phyloP scores from a whole-genome alignment of 192 early-diverging fungal genomes.

The Backusella circina region DNA sequence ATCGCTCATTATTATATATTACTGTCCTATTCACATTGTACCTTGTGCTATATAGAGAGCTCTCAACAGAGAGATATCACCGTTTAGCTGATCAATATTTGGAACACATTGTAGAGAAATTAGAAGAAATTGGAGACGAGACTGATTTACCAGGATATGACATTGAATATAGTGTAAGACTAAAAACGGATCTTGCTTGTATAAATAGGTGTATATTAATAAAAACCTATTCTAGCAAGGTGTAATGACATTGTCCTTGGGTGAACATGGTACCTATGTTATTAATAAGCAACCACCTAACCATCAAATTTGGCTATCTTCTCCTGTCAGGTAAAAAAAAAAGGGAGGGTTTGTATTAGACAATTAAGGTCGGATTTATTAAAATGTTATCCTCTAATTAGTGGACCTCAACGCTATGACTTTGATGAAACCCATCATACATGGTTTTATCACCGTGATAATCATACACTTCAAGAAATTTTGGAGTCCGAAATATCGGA shows the following conservation, averaged over 20 bases:
- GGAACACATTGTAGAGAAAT: conserved; percentile 62
- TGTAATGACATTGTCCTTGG: conserved; percentile 85
- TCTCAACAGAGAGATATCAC: conserved; percentile 59
- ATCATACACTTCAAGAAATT: conserved; percentile 62
- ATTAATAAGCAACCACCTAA: conserved; percentile 99
- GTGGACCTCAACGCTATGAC: conserved; percentile 87
- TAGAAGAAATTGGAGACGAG: conserved; percentile 78
- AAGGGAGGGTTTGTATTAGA: background rate
- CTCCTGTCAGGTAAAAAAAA: conserved; percentile 57
- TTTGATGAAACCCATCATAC: conserved; percentile 51
- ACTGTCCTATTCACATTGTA: background rate
- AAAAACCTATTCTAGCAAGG: conserved; percentile 51
- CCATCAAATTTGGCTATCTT: conserved; percentile 97
- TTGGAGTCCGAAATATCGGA: conserved; percentile 66
- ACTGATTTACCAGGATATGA: conserved; percentile 68
- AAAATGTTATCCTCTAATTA: conserved; percentile 24
- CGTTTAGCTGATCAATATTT: conserved; percentile 54
- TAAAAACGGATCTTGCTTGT: too few species aligned
- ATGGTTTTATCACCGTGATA: conserved; percentile 79
- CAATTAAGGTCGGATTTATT: background rate
- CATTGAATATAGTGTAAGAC: conserved; percentile 73
- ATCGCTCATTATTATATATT: background rate
- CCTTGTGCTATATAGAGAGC: conserved; percentile 23
- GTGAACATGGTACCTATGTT: conserved; percentile 83
- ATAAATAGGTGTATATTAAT: too few species aligned